phyloP scores from a whole-genome alignment of 2,329 filamentous ascomycete species.

The Fusarium sp. region DNA sequence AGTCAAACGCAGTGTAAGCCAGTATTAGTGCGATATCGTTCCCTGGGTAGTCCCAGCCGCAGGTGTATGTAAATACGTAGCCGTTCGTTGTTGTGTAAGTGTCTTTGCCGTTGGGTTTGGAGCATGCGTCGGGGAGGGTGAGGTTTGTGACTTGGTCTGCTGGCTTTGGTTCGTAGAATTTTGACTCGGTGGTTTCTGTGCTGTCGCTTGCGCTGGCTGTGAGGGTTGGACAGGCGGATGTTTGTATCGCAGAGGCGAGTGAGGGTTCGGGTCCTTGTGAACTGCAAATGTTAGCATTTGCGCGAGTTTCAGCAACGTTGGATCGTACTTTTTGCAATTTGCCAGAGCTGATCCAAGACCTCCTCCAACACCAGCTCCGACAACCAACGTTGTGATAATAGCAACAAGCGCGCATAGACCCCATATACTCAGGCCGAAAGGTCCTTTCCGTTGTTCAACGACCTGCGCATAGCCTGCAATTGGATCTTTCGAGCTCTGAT shows the following conservation, averaged over 20 bases:
- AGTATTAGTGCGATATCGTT: slow-evolving; percentile 13
- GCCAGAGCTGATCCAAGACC: slow-evolving; percentile 27
- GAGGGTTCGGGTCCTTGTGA: neutral
- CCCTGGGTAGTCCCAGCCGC: neutral
- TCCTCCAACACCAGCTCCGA: slow-evolving; percentile 20
- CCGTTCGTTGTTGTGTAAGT: neutral
- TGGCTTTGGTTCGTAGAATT: neutral
- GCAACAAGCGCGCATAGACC: slow-evolving; percentile 6
- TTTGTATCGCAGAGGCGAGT: neutral
- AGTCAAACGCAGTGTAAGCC: slow-evolving; percentile 15
- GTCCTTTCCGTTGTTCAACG: neutral
- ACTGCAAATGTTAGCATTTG: neutral
- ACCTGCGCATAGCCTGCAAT: neutral
- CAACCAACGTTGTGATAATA: neutral
- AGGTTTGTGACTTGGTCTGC: slow-evolving; percentile 9
- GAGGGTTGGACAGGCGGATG: neutral
- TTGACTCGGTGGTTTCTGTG: neutral
- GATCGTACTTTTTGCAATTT: slow-evolving; percentile 9
- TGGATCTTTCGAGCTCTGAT: neutral
- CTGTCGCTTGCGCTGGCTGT: neutral
- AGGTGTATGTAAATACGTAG: slow-evolving; percentile 4
- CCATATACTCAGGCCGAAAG: slow-evolving; percentile 11
- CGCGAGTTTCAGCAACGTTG: fast-evolving
- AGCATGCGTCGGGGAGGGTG: slow-evolving; percentile 1
- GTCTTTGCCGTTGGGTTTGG: neutral